Evolutionary conservation across 2,329 filamentous ascomycete species (phyloP), one percentile per base, ranked within the genome.

Genomic region (Apiospora malaysiana): DNA sequence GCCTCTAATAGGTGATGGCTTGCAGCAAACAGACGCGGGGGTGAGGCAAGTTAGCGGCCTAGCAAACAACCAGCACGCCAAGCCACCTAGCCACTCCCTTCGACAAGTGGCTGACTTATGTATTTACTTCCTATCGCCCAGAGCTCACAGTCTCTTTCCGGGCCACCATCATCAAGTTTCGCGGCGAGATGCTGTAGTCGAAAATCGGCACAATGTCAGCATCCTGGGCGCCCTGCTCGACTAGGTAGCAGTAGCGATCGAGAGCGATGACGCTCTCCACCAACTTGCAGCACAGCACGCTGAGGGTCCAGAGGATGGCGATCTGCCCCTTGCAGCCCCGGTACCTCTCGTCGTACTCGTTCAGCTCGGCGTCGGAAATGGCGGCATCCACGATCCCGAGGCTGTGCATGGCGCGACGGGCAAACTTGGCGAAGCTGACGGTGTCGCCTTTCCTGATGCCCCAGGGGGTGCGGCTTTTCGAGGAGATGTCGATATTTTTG

Each of bases 261-360:
- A 80, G 66, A 0, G 76, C 77, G 68, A 81, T 75, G 0, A 77
- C 71, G 14, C 79, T 81, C 72, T 81, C 79, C 2, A 80, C 75
- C 0, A 79, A 69, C 69, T 80, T 81, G 68, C 78, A 79, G 71
- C 79, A 80, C 0, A 80, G 67, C 16, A 80, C 73, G 10, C 79
- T 76, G 18, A 81, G 70, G 1, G 78, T 80, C 79, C 79, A 81
- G 16, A 81, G 27, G 4, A 80, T 79, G 1, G 79, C 77, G 2
- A 81, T 75, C 43, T 73, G 76, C 3, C 77, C 74, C 47, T 77
- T 74, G 37, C 72, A 75, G 1, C 66, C 45, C 27, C 68, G 47
- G 66, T 79, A 79, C 1, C 71, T 69, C 2, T 70, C 40, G 32
- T 80, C 77, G 32, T 81, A 81, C 5, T 45, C 43, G 14, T 37